These are phyloP conservation scores for Metschnikowia borealis DNA, from an alignment of 805 yeast species.

Conservation along the genomic window DNA sequence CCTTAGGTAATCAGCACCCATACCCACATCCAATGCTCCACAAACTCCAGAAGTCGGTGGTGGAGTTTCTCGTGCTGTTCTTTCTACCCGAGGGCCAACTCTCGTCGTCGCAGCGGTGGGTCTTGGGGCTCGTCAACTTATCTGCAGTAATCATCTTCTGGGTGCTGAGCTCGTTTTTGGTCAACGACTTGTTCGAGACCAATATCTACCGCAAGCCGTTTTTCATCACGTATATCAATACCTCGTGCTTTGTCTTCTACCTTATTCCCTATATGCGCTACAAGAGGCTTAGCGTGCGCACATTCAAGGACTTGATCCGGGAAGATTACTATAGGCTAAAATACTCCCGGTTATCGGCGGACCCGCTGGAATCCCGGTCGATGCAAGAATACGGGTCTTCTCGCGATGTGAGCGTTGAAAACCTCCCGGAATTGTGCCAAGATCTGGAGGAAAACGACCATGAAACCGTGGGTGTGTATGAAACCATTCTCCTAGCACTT, in stretches of 20 bases:
- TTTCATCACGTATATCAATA: slow-evolving; percentile 86
- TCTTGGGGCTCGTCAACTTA: slow-evolving; percentile 69
- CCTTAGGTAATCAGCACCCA: too few species aligned
- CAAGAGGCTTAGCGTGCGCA: slow-evolving; percentile 21
- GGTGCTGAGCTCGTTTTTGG: slow-evolving; percentile 86
- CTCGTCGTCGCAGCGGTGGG: slow-evolving; percentile 52
- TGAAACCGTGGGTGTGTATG: slow-evolving; percentile 37
- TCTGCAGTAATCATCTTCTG: slow-evolving; percentile 77
- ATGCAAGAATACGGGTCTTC: slow-evolving; percentile 13
- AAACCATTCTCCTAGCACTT: slow-evolving; percentile 70
- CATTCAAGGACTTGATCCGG: slow-evolving; percentile 22
- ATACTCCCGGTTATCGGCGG: neutral
- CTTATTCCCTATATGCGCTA: slow-evolving; percentile 53
- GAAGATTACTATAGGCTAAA: slow-evolving; percentile 19
- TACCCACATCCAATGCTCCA: slow-evolving; percentile 11
- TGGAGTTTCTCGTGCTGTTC: slow-evolving; percentile 13
- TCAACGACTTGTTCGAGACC: slow-evolving; percentile 70
- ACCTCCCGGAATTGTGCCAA: neutral
- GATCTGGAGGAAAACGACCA: slow-evolving; percentile 11
- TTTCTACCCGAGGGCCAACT: slow-evolving; percentile 20
- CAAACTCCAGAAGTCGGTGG: slow-evolving; percentile 11
- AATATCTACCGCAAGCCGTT: slow-evolving; percentile 82
- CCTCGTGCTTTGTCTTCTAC: slow-evolving; percentile 78
- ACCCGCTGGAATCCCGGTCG: slow-evolving; percentile 1
- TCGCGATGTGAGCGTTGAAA: slow-evolving; percentile 8